phyloP scores from a whole-genome alignment of 2,329 filamentous ascomycete genomes.

The Talaromyces sp. region DNA sequence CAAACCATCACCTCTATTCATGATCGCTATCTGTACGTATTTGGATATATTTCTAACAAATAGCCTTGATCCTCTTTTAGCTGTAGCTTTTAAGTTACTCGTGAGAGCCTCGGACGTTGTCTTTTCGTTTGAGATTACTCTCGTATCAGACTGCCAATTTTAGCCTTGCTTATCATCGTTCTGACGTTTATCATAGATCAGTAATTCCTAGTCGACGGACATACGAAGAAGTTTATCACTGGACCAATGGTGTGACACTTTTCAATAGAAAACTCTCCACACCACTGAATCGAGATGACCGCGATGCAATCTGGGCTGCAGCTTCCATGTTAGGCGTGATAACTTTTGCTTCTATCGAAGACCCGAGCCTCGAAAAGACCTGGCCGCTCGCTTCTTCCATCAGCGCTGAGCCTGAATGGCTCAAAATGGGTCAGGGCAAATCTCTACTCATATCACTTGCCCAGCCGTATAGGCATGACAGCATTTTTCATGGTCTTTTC shows the following conservation, averaged over 20 bases:
- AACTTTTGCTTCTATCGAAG: conserved; percentile 2
- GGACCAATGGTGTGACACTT: conserved; percentile 1
- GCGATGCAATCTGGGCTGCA: neutral
- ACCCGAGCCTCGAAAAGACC: neutral
- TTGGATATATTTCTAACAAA: neutral
- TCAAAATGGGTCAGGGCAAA: conserved; percentile 8
- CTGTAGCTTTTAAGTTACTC: neutral
- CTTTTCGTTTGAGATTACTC: too few relatives aligned
- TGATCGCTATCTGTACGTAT: conserved; percentile 6
- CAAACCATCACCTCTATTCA: conserved; percentile 1
- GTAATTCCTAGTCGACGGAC: neutral
- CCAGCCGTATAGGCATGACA: neutral
- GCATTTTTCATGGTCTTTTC: neutral
- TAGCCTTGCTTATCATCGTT: neutral
- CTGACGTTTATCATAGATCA: neutral
- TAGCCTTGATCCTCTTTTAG: neutral
- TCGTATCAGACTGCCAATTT: too few relatives aligned
- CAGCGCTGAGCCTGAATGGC: neutral
- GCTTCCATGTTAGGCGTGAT: conserved; percentile 6
- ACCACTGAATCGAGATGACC: neutral
- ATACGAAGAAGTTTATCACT: neutral
- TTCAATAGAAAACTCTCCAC: conserved; percentile 3
- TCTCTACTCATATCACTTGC: neutral
- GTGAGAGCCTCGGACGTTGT: neutral
- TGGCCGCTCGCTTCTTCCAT: neutral